Evolutionary conservation across 345 rosid species (phyloP).

Genomic region (Populus davidiana): DNA sequence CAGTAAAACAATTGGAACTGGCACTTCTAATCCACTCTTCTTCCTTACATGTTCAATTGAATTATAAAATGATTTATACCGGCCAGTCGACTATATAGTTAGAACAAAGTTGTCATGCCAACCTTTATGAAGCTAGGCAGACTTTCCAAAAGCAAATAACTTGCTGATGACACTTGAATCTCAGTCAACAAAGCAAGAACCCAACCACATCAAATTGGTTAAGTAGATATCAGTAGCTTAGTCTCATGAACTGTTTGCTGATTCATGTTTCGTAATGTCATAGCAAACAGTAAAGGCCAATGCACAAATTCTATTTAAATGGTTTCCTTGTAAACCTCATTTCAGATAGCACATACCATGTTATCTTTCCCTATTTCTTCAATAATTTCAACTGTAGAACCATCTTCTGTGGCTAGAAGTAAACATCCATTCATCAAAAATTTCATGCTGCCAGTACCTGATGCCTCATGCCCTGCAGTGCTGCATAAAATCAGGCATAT

Average conservation of each 20-base stretch:
- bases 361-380: constrained; percentile 49
- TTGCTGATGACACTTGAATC: not conserved
- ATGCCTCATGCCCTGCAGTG: constrained; percentile 53
- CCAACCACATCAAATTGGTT: not conserved
- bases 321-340: not conserved
- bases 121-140: no score
- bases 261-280: not conserved
- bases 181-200: not conserved
- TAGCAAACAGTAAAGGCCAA: not conserved
- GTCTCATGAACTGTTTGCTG: not conserved
- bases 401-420: constrained; percentile 48
- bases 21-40: no score
- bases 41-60: no score
- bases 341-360: constrained; percentile 29
- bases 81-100: no score
- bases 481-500: constrained; percentile 20
- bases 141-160: no score
- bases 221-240: not conserved
- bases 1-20: no score
- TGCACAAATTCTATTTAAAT: not conserved
- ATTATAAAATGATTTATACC: no score
- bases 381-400: constrained; percentile 41
- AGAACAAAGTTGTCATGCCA: no score
- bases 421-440: constrained; percentile 52
- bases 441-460: constrained; percentile 52